Conservation (phyloP, 345 rosid species). For the Eucalyptus sideroxylon region DNA sequence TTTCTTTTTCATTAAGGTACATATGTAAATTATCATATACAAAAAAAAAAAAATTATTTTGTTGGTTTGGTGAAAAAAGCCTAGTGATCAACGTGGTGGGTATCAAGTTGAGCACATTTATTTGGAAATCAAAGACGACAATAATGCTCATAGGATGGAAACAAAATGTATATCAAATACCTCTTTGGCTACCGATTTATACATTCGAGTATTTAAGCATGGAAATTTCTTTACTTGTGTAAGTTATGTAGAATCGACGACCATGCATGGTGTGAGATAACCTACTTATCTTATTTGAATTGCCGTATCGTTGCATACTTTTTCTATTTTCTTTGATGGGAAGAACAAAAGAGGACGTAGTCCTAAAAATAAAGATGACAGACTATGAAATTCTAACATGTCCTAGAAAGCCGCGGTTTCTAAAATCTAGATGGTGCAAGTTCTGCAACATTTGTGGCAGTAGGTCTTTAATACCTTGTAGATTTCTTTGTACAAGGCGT, state of each 20-base stretch:
- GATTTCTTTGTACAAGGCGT: not conserved
- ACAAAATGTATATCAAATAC: not conserved
- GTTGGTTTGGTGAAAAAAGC: not conserved
- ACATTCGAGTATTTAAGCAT: accelerated
- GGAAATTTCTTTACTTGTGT: not conserved
- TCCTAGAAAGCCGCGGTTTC: not conserved
- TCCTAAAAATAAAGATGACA: not conserved
- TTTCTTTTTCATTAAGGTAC: not conserved
- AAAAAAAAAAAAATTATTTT: not conserved
- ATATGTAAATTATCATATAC: not conserved
- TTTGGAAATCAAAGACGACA: not conserved
- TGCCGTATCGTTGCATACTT: accelerated
- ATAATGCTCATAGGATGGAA: not conserved
- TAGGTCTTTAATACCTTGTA: not conserved
- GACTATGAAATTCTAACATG: not conserved
- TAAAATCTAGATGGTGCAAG: not conserved
- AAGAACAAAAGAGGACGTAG: not conserved
- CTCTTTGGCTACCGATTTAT: not conserved
- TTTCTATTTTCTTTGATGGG: not conserved
- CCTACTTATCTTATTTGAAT: not conserved
- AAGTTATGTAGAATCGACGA: not conserved
- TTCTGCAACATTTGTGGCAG: not conserved
- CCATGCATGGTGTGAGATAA: not conserved
- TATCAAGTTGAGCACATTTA: not conserved
- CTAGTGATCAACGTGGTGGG: accelerated